Evolutionary conservation across 345 rosid species (phyloP).

Genomic region (Laguncularia racemosa): DNA sequence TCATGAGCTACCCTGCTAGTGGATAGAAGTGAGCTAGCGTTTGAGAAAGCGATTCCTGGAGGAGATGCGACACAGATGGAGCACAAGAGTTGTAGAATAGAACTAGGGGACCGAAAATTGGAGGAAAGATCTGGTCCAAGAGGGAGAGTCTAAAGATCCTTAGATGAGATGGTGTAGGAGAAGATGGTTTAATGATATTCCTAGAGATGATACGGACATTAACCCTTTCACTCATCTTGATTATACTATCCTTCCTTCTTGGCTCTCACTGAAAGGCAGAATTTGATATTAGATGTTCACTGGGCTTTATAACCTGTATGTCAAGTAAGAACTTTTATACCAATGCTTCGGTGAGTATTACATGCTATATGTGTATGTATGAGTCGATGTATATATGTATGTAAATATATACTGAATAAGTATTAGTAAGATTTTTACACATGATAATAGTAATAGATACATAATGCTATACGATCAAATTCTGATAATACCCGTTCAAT

Average conservation of each 20-base stretch:
- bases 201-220: constrained; percentile 1
- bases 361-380: too few species aligned
- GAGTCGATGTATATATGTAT: too few species aligned
- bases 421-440: too few species aligned
- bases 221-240: neutral
- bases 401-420: too few species aligned
- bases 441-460: too few species aligned
- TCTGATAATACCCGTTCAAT: too few species aligned
- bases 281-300: too few species aligned
- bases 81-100: neutral
- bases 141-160: constrained; percentile 19
- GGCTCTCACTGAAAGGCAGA: too few species aligned
- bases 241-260: neutral
- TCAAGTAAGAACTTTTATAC: too few species aligned
- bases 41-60: constrained; percentile 1
- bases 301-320: too few species aligned
- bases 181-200: constrained; percentile 20
- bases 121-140: constrained; percentile 29
- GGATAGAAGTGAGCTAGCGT: constrained; percentile 16
- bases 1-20: constrained; percentile 11
- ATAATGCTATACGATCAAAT: too few species aligned
- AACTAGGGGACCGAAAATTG: constrained; percentile 10
- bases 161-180: constrained; percentile 16
- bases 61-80: neutral
- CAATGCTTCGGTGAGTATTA: too few species aligned